A percentile compares a stretch with the other conserved stretches of the same genome.
Conservation (phyloP, 2,329 filamentous ascomycete species). For the Fusarium sp. region DNA sequence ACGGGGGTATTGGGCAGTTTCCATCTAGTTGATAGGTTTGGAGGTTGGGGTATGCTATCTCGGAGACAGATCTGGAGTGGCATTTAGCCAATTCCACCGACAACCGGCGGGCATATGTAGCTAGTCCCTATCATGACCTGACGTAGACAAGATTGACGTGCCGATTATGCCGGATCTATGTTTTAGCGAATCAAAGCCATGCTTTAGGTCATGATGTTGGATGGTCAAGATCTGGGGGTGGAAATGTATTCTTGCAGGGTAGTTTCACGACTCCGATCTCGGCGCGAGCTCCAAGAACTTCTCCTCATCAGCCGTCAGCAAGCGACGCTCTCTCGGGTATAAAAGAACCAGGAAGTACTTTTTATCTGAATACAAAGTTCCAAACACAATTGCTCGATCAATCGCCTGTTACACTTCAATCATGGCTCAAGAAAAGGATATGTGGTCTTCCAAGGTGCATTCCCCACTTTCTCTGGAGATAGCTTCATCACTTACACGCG, state of each 20-base stretch:
- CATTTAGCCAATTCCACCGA: background rate
- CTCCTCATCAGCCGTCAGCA: constrained; percentile 24
- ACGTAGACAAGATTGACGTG: background rate
- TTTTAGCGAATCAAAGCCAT: constrained; percentile 19
- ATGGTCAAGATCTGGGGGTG: background rate
- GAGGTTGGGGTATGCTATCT: background rate
- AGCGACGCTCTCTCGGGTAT: constrained; percentile 14
- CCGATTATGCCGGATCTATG: background rate
- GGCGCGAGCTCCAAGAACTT: constrained; percentile 27
- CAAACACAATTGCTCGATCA: background rate
- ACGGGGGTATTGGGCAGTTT: background rate
- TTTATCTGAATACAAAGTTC: background rate
- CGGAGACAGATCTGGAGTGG: background rate
- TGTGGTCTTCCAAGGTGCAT: constrained; percentile 45
- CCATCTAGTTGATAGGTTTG: background rate
- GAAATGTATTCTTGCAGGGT: constrained; percentile 11
- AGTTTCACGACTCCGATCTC: constrained; percentile 39
- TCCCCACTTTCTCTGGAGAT: background rate
- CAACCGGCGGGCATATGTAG: background rate
- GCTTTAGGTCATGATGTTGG: constrained; percentile 24
- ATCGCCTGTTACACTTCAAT: background rate
- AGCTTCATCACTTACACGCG: constrained; percentile 31
- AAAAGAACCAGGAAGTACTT: constrained; percentile 16
- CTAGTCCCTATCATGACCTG: background rate
- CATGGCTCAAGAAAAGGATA: constrained; percentile 44